These are phyloP conservation scores for Macadamia tetraphylla DNA, from an alignment of 164 flowering plant species.

Conservation along the genomic window DNA sequence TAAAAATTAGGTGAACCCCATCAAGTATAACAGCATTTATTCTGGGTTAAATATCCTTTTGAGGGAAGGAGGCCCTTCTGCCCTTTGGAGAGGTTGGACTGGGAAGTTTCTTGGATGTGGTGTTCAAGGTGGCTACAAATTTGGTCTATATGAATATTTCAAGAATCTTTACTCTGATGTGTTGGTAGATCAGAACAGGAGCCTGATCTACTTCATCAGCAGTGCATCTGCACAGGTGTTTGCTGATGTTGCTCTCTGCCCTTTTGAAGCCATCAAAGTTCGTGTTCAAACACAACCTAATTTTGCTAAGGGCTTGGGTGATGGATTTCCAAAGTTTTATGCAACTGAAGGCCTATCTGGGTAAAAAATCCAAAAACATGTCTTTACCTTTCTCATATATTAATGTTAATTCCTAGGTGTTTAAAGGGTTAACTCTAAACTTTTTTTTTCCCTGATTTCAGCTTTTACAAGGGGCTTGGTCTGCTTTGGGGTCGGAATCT, in stretches of 20 bases:
- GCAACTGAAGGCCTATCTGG: constrained; percentile 68
- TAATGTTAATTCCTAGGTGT: neutral
- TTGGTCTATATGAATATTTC: constrained; percentile 94
- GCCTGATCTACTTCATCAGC: constrained; percentile 64
- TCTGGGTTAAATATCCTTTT: too few relatives aligned
- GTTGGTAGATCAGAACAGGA: constrained; percentile 42
- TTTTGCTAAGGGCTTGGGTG: too few relatives aligned
- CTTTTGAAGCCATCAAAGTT: constrained; percentile 76
- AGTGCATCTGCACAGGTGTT: constrained; percentile 88
- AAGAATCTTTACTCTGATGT: constrained; percentile 62
- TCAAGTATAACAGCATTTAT: neutral
- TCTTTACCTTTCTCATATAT: neutral
- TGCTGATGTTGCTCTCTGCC: constrained; percentile 84
- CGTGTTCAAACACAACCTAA: too few relatives aligned
- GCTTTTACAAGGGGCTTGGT: constrained; percentile 76
- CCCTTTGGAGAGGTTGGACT: too few relatives aligned
- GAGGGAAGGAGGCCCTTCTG: too few relatives aligned
- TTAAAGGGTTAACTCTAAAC: neutral
- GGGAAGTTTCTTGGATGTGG: constrained; percentile 23
- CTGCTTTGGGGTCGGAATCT: constrained; percentile 90
- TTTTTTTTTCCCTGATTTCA: constrained; percentile 25
- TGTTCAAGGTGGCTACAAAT: constrained; percentile 82
- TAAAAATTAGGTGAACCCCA: constrained; percentile 60
- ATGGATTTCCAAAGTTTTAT: constrained; percentile 60
- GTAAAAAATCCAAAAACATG: constrained; percentile 27